Base-by-base conservation (phyloP, 352 stramenopile species). In the Phytophthora europaea region DNA sequence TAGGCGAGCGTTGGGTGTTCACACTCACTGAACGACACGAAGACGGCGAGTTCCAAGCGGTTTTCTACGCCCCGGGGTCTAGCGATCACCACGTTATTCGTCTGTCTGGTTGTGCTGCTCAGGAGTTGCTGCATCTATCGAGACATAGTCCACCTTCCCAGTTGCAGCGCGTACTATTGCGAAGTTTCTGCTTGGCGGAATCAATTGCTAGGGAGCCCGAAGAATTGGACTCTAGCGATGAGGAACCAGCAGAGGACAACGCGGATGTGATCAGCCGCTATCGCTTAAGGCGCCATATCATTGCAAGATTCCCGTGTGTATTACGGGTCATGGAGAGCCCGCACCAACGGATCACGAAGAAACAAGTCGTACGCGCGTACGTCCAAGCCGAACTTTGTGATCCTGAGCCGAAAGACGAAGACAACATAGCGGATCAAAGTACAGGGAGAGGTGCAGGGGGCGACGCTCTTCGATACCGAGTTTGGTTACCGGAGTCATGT, bases 351-450 rank as follows among this genome's bases (percentile, higher is more conserved):
- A 40, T 94, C 4, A 65, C 78, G 8, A 81, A 79, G 31, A 73
- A 79, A 4, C 56, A 74, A 7, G 71, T 90, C 6, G 38, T 85
- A 9, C 83, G 84, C 0, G 61, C 52, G 26, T 92, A 92, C 55
- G 62, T 92, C 7, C 86, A 94, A 67, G 83, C 86, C 8, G 88
- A 94, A 45, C 73, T 84, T 0, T 70, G 73, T 10, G 63, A 71
- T 9, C 26, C 58, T 7, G 53, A 74, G 52, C 16, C 58, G 10
- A 31, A 53, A 13, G 38, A 36, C 16, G 47, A 55, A 40, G 47
- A 67, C 23, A 47, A 0, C 15, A 31, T 16, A 38, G 26, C 6
- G 23, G 12, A 69, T 4, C 58, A 20, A 23, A 22, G 13, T 22
- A 15, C 36, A 9, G 7, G 10, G 22, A 40, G 22, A 47, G 51